Evolutionary conservation across 2,329 filamentous ascomycete genomes (phyloP).

Genomic region (Talaromyces amestolkiae): DNA sequence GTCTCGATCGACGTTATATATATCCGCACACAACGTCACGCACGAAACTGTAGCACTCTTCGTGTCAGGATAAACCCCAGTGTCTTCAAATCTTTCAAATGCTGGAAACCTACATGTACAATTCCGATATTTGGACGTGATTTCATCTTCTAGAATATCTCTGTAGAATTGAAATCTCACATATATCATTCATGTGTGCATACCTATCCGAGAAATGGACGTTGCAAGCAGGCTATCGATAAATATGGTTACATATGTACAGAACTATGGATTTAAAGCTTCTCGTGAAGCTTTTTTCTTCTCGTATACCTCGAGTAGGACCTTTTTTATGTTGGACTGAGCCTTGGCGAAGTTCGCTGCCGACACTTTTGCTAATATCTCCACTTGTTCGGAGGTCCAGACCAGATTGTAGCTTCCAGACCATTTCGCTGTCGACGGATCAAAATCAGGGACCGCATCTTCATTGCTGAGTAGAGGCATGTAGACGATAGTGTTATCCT

Average conservation of each 20-base stretch:
- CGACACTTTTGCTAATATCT: constrained; percentile 15
- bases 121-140: no score
- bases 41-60: no score
- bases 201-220: neutral
- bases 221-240: neutral
- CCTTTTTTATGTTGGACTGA: constrained; percentile 9
- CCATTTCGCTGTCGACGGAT: constrained; percentile 19
- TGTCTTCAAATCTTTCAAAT: no score
- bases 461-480: constrained; percentile 19
- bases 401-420: constrained; percentile 20
- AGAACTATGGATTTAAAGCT: neutral
- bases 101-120: no score
- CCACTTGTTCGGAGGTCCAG: constrained; percentile 17
- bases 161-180: no score
- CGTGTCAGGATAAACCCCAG: no score
- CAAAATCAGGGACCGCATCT: constrained; percentile 11
- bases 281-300: constrained; percentile 17
- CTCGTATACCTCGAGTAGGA: constrained; percentile 10
- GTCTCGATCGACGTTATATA: no score
- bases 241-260: neutral
- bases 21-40: no score
- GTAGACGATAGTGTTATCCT: constrained; percentile 17
- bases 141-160: no score
- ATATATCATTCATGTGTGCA: neutral
- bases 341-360: constrained; percentile 12